These are phyloP conservation scores for Delonix regia DNA, from an alignment of 306 rosid species.

Conservation along the genomic window DNA sequence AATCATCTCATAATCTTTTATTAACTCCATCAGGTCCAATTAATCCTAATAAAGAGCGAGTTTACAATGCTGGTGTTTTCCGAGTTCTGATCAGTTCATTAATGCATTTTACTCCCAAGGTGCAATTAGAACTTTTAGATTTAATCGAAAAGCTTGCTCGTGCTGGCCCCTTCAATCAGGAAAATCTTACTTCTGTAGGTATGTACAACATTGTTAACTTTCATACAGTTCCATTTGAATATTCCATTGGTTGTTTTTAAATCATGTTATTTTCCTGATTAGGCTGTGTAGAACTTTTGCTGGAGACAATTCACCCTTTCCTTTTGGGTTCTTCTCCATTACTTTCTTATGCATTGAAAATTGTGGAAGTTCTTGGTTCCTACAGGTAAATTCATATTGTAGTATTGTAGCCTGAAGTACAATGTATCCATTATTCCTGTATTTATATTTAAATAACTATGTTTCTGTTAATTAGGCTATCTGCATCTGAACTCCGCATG, in stretches of 20 bases:
- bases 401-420: conserved; percentile 18
- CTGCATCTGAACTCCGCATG: conserved; percentile 79
- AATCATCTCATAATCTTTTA: conserved; percentile 57
- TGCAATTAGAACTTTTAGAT: conserved; percentile 78
- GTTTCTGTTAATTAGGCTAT: conserved; percentile 71
- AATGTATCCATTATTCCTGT: conserved; percentile 27
- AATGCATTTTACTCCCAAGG: conserved; percentile 84
- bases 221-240: conserved; percentile 30
- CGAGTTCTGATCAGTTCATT: conserved; percentile 81
- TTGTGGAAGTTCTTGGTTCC: conserved; percentile 94
- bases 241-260: conserved; percentile 21
- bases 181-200: conserved; percentile 91
- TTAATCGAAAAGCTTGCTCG: conserved; percentile 80
- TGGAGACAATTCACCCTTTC: conserved; percentile 92
- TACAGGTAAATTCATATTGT: conserved; percentile 66
- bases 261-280: conserved; percentile 20
- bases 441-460: conserved; percentile 29
- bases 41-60: conserved; percentile 74
- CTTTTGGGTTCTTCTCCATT: conserved; percentile 84
- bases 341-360: conserved; percentile 79
- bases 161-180: conserved; percentile 89
- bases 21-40: conserved; percentile 79
- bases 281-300: conserved; percentile 94
- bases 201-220: conserved; percentile 42
- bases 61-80: conserved; percentile 86